Evolutionary conservation across 257 asterid species (phyloP).

Genomic region (Nicotiana undulata): DNA sequence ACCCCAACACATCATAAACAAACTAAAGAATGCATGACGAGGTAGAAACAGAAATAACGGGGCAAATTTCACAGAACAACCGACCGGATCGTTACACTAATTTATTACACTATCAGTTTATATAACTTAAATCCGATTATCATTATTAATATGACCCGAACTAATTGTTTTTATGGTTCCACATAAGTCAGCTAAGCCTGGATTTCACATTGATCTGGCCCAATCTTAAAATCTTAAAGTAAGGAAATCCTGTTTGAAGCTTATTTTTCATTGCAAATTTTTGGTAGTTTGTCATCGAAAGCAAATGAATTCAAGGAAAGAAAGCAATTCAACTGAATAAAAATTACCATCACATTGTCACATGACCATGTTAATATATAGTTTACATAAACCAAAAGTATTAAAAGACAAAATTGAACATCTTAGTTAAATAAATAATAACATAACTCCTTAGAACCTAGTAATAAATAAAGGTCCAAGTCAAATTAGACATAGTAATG

Average conservation of each 20-base stretch:
- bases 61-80: no score
- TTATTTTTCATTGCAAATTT: background rate
- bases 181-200: no score
- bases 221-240: no score
- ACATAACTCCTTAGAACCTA: background rate
- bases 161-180: no score
- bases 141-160: no score
- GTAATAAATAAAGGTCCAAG: background rate
- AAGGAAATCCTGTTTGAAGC: background rate
- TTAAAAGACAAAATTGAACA: background rate
- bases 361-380: background rate
- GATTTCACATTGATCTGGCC: no score
- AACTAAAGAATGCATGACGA: no score
- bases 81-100: no score
- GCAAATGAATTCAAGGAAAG: background rate
- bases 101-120: no score
- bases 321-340: background rate
- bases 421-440: background rate
- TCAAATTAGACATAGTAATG: background rate
- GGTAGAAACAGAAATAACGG: no score
- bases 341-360: background rate
- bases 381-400: background rate
- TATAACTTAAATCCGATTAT: no score
- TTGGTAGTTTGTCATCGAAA: background rate
- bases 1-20: no score